Base-by-base conservation (phyloP, 768 basidiomycete species). In the Pleurotus sapidus region DNA sequence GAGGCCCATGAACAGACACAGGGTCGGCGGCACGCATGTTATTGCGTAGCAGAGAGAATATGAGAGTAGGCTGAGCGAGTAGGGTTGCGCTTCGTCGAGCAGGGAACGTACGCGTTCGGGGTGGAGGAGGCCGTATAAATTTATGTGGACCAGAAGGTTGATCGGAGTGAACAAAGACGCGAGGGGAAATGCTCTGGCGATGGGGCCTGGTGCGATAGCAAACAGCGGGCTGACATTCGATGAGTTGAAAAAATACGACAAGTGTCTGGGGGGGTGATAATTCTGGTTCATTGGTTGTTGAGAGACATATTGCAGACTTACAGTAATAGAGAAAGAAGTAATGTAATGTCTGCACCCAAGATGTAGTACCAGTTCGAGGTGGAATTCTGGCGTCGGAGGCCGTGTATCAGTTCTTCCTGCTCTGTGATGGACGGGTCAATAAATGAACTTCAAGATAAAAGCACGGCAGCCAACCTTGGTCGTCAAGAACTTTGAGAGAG, bases 321-420 rank as follows among this genome's bases (percentile, higher is more conserved):
- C 84, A 85, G 67, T 5, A 76, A 24, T 45, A 70, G 64, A 3
- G 84, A 84, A 20, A 81, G 63, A 0, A 68, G 69, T 18, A 86
- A 67, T 25, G 82, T 68, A 5, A 66, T 58, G 54, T 77, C 76
- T 24, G 84, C 51, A 18, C 72, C 67, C 7, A 73, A 46, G 23
- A 75, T 66, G 39, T 79, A 78, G 46, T 70, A 74, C 56, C 65
- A 61, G 65, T 79, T 81, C 1, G 77, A 77, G 6, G 64, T 64
- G 0, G 72, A 68, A 56, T 81, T 81, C 46, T 75, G 70, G n/a
- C 62, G 63, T 47, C 76, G 79, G 39, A 89, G 68, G 4, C 56
- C 61, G n/a, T 78, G 69, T 48, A 89, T 77, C 11, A 86, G 40
- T 46, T 80, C 78, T 46, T 86, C 81, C 65, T 89, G 88, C 65